Evolutionary conservation across 1,284 basidiomycete species (phyloP), one percentile per base, ranked within the genome.

Genomic region (Ustilago hordei): DNA sequence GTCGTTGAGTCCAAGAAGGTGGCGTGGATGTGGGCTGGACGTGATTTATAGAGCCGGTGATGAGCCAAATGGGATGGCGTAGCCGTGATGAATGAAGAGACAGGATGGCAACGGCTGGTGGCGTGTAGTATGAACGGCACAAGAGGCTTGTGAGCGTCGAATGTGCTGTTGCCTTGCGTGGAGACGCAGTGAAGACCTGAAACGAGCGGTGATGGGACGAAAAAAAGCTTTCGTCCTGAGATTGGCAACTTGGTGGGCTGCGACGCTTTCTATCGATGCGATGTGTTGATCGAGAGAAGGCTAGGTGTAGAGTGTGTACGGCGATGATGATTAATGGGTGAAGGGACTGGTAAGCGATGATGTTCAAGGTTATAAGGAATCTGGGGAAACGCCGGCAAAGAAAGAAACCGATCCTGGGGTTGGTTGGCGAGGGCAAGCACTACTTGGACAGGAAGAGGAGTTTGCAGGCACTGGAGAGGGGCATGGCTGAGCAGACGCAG

Each of bases 351-450:
- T 36, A 15, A 60, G 4, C 11, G 8, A 35, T 41, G 17, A 23
- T 34, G 13, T 15, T n/a, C n/a, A 57, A 45, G 55, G 17, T 56
- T 63, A 56, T 63, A 63, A 63, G 47, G 54, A 60, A 69, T 57
- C 54, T 54, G 52, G 60, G 55, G 45, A 36, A 28, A 8, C 23
- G 48, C 23, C 43, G 39, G 28, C 36, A 35, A 39, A 53, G 55
- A 47, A 39, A 28, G 23, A 28, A 55, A 45, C n/a, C 50, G 13
- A 58, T 31, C 9, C 43, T 47, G 35, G 34, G 55, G 55, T 54
- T 47, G 28, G 13, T 8, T 15, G 8, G 55, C 35, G 11, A 32
- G 32, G 12, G 3, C 8, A 23, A 38, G 38, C 28, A 19, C 11
- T 32, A 41, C 31, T 28, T 7, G 12, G 38, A 41, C 36, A 50